phyloP scores from a whole-genome alignment of 176 grass and related monocot species.

The Eremochloa ophiuroides region DNA sequence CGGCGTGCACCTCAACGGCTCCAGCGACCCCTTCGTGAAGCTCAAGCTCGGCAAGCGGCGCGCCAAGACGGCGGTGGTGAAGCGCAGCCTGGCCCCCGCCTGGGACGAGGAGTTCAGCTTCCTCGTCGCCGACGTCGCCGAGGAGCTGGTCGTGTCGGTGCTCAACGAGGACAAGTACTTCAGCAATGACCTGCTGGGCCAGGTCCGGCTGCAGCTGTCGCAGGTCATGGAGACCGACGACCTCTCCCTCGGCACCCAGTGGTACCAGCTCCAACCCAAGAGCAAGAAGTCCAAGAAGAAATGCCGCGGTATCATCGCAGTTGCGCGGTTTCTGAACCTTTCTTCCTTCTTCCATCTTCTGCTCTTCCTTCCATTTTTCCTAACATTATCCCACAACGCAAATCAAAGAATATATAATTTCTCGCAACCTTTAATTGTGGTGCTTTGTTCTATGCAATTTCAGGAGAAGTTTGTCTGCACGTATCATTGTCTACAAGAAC shows the following conservation, averaged over 20 bases:
- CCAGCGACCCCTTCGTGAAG: conserved; percentile 86
- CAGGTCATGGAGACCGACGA: conserved; percentile 74
- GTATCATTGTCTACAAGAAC: conserved; percentile 59
- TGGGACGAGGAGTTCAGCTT: conserved; percentile 96
- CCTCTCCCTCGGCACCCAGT: conserved; percentile 66
- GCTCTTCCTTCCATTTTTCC: neutral
- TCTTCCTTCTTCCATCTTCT: neutral
- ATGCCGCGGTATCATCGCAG: conserved; percentile 50
- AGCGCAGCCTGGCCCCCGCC: conserved; percentile 58
- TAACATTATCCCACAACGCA: neutral
- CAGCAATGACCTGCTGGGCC: conserved; percentile 70
- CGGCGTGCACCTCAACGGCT: conserved; percentile 63
- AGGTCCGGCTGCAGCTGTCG: conserved; percentile 55
- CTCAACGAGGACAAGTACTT: conserved; percentile 97
- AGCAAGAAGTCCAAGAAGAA: conserved; percentile 87
- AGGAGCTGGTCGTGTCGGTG: conserved; percentile 66
- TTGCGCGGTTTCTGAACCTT: neutral
- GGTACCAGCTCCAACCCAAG: conserved; percentile 93
- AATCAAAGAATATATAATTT: too few relatives aligned
- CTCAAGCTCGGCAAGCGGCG: conserved; percentile 81
- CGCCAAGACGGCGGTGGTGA: conserved; percentile 74
- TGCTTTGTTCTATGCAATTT: neutral
- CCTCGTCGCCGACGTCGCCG: conserved; percentile 62
- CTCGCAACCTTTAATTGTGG: too few relatives aligned
- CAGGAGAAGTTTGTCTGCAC: conserved; percentile 77